Evolutionary conservation across 495 filamentous ascomycete genomes (phyloP), one percentile per base, ranked within the genome.

Genomic region (Friedmanniomyces simplex): DNA sequence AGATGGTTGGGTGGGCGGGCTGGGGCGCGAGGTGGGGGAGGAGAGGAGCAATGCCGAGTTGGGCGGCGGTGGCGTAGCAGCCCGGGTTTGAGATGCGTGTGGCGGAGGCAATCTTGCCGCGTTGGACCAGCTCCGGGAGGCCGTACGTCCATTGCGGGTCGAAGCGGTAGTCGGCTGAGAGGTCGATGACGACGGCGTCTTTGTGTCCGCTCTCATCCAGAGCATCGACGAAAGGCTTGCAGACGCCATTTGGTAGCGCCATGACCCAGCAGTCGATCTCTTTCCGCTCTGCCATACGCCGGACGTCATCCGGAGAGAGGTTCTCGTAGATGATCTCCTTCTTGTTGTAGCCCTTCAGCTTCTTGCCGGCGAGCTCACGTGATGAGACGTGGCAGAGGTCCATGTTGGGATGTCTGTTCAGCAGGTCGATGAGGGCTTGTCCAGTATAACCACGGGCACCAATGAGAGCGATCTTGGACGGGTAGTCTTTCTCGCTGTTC

Each of bases 181-280:
- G 79, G 71, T 98, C 93, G 54, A 98, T 77, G 63, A 98, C 89
- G 32, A 96, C 76, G 61, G 86, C 88, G 62, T 86, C 84, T 58
- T 82, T 77, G 58, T 79, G 76, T 51, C 81, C 79, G 36, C 79
- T 82, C 69, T 86, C 81, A 66, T 91, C 80, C 47, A 98, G 81
- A 26, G 93, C 91, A 60, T 97, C 90, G 14, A 97, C 88, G 65
- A 87, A 98, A 1, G 93, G 93, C 74, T 91, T 89, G 79, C 90
- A 96, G 55, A 98, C 89, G 50, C 93, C 93, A 66, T 98, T 98
- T 13, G 93, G 93, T 26, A 98, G 79, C 37, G 93, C 93, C 89
- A 97, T 95, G 34, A 98, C 88, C 89, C 90, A 97, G 74, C 89
- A 94, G 75, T 98, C 93, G 53, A 98, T 88, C 52, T 93, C 85